phyloP scores from a whole-genome alignment of 1,139 yeast genomes.

The Geotrichum armillariae region DNA sequence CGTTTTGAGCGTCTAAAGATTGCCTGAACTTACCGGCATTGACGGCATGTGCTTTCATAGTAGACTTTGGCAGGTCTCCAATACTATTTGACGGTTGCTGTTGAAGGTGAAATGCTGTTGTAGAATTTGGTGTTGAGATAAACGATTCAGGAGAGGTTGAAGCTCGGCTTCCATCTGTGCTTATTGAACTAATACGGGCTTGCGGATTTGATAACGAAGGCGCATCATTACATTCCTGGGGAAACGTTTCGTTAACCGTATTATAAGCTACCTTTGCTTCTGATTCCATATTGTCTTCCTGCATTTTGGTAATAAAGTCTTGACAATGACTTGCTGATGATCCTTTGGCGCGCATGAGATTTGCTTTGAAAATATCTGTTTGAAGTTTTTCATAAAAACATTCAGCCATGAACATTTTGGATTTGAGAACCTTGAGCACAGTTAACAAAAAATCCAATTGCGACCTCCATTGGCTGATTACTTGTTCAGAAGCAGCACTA shows the following conservation, averaged over 20 bases:
- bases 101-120: neutral
- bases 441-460: slow-evolving; percentile 31
- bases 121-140: neutral
- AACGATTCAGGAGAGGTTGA: slow-evolving; percentile 8
- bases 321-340: neutral
- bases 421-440: slow-evolving; percentile 26
- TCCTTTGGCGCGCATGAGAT: neutral
- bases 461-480: slow-evolving; percentile 18
- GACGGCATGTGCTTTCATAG: neutral
- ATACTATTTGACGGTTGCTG: slow-evolving; percentile 1
- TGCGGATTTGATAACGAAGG: neutral
- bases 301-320: slow-evolving; percentile 4
- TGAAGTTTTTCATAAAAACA: slow-evolving; percentile 25
- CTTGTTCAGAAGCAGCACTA: neutral
- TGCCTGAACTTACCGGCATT: neutral
- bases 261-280: slow-evolving; percentile 1
- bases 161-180: slow-evolving; percentile 3
- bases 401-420: slow-evolving; percentile 26
- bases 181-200: neutral
- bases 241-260: neutral
- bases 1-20: neutral
- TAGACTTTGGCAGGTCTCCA: neutral
- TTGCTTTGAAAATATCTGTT: slow-evolving; percentile 14
- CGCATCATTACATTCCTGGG: too few relatives aligned
- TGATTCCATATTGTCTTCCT: neutral